These are phyloP conservation scores for Magnusiomyces fungicola DNA, from an alignment of 1,139 yeast species.

Conservation along the genomic window DNA sequence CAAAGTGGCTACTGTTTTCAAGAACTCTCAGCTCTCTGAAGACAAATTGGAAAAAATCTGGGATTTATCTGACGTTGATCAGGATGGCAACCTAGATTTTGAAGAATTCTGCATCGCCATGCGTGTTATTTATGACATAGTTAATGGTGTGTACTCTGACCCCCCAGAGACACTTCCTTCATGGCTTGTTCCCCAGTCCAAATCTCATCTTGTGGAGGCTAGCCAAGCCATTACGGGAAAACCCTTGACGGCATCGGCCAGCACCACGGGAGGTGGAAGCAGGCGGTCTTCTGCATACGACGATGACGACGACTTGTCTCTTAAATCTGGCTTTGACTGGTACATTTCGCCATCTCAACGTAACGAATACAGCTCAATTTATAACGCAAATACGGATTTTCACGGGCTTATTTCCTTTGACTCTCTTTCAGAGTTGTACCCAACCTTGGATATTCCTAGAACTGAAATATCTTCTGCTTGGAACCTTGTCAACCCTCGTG, in stretches of 20 bases:
- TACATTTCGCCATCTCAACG: constrained; percentile 87
- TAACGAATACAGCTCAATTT: constrained; percentile 68
- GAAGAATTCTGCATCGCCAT: constrained; percentile 97
- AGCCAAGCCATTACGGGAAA: constrained; percentile 48
- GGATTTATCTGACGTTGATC: constrained; percentile 90
- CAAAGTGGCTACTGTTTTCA: constrained; percentile 76
- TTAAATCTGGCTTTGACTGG: constrained; percentile 83
- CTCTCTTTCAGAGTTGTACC: constrained; percentile 60
- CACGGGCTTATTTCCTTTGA: constrained; percentile 80
- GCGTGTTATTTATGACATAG: constrained; percentile 86
- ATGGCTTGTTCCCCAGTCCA: constrained; percentile 89
- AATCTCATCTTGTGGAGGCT: constrained; percentile 76
- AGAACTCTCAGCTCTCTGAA: constrained; percentile 78
- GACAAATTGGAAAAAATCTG: constrained; percentile 73
- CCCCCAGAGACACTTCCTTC: constrained; percentile 73
- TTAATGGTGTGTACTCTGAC: constrained; percentile 58
- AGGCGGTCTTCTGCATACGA: constrained; percentile 31
- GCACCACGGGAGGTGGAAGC: constrained; percentile 7
- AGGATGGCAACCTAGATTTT: constrained; percentile 85
- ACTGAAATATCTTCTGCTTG: constrained; percentile 90
- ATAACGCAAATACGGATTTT: constrained; percentile 65
- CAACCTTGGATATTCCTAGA: constrained; percentile 65
- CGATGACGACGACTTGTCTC: constrained; percentile 47
- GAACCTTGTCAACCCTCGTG: constrained; percentile 89
- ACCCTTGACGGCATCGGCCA: constrained; percentile 6